A percentile compares a stretch with the other conserved stretches of the same genome.
Conservation (phyloP, 345 rosid species). For the Acer negundo region DNA sequence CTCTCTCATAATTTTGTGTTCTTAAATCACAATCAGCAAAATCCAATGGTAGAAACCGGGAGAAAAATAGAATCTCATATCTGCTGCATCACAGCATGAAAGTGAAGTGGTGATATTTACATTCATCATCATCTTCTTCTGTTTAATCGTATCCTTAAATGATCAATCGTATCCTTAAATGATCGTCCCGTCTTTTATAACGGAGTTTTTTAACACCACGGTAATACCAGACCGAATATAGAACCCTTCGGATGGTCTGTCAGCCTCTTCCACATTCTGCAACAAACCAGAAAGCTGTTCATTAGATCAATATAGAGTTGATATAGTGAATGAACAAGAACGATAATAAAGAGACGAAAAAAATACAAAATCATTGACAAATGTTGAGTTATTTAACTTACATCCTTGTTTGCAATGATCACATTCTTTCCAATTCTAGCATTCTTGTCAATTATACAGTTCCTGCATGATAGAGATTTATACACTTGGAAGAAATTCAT, state of each 20-base stretch:
- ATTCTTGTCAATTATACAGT: constrained; percentile 85
- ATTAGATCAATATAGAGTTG: not conserved
- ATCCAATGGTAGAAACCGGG: not conserved
- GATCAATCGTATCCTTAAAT: constrained; percentile 37
- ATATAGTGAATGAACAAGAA: not conserved
- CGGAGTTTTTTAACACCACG: constrained; percentile 57
- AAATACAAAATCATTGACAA: not conserved
- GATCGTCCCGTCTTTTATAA: constrained; percentile 63
- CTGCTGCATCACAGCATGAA: not conserved
- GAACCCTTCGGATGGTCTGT: constrained; percentile 76
- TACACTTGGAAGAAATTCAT: not conserved
- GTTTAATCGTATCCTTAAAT: constrained; percentile 36
- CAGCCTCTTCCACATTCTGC: constrained; percentile 82
- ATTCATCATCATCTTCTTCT: not conserved
- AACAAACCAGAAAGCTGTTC: constrained; percentile 12
- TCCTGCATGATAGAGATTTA: constrained; percentile 40
- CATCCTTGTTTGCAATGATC: constrained; percentile 69
- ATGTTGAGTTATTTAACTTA: constrained; percentile 35
- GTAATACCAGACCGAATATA: constrained; percentile 86
- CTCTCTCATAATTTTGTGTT: not conserved
- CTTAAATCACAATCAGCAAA: not conserved
- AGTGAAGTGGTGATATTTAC: constrained; percentile 5
- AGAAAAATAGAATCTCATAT: not conserved
- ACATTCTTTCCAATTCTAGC: constrained; percentile 79
- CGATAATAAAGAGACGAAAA: not conserved